Evolutionary conservation across 495 filamentous ascomycete genomes (phyloP).

Genomic region (Niebla homalea): DNA sequence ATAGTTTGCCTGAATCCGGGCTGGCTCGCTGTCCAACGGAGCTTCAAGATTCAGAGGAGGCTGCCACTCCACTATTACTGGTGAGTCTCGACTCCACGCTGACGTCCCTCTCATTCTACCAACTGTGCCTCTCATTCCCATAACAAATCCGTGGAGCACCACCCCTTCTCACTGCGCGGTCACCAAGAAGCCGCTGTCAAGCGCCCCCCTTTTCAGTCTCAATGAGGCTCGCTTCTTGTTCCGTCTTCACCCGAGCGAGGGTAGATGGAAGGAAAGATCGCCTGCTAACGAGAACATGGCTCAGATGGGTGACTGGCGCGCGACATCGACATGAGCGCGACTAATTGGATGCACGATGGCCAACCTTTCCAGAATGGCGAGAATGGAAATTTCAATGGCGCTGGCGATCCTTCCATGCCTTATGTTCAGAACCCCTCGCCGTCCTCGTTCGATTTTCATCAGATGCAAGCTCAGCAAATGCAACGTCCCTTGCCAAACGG

Average conservation of each 20-base stretch:
- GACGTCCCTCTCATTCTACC: no score
- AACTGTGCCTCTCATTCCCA: no score
- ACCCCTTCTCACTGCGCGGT: no score
- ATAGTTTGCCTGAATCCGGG: constrained; percentile 2
- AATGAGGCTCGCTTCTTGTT: no score
- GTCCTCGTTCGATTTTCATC: constrained; percentile 45
- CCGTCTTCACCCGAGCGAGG: no score
- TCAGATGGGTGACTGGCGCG: constrained; percentile 46
- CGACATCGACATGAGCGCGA: constrained; percentile 52
- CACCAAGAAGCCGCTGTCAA: no score
- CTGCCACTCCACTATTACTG: neutral
- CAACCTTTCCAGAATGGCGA: constrained; percentile 57
- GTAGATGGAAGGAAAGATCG: no score
- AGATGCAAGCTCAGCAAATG: constrained; percentile 36
- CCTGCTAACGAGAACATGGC: no score
- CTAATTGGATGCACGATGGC: constrained; percentile 66
- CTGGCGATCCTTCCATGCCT: constrained; percentile 39
- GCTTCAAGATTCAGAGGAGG: neutral
- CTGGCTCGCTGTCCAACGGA: constrained; percentile 1
- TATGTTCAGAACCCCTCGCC: constrained; percentile 36
- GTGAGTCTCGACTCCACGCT: neutral
- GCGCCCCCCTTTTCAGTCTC: no score
- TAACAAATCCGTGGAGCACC: no score
- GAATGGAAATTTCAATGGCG: constrained; percentile 58
- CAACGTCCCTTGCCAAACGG: constrained; percentile 70